Base-by-base conservation (phyloP, 2,329 filamentous ascomycete genomes). In the Daldinia eschscholtzii region DNA sequence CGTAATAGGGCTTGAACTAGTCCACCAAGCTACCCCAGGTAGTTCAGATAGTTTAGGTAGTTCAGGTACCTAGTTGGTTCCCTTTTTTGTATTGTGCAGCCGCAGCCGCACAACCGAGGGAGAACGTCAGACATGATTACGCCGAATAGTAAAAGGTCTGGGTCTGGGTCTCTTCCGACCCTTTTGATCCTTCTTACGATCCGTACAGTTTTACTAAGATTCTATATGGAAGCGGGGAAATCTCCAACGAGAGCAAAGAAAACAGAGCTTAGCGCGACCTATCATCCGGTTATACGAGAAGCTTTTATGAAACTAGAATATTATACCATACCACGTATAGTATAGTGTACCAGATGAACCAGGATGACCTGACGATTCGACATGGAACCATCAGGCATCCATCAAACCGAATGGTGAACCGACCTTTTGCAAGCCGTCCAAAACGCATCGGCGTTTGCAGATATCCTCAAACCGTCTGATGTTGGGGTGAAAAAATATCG, bases 251-350 rank as follows among this genome's bases (percentile, higher is more conserved):
- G 56, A 53, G 20, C 23, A 56, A 41, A 44, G 9, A 57, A 57
- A 35, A 35, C 20, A 44, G 26, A 55, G 44, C 52, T 55, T 55
- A 65, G 57, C 65, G 56, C 42, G 13, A 57, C 44, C 48, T n/a
- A 46, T 44, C 61, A 39, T 62, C 26, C 20, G 58, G 46, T 28
- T 64, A 62, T 70, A 70, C 64, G 64, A 67, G 61, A 61, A 46
- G 35, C 20, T 57, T 30, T 28, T 44, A 63, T 37, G 30, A 26
- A 52, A 37, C 53, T 64, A 52, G 41, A 42, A 37, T 42, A 37
- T 37, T 50, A 63, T 61, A 30, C 57, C 46, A 57, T 65, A 55
- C 50, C 33, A 37, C 12, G 50, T 50, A 42, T 60, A 52, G 65
- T 60, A 65, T 60, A 57, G 59, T 44, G 50, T 35, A 9, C 20